Percentiles rank a stretch among this genome's conserved stretches.
These are phyloP conservation scores for Neonectria neomacrospora DNA, from an alignment of 2,329 filamentous ascomycete species.

Conservation along the genomic window DNA sequence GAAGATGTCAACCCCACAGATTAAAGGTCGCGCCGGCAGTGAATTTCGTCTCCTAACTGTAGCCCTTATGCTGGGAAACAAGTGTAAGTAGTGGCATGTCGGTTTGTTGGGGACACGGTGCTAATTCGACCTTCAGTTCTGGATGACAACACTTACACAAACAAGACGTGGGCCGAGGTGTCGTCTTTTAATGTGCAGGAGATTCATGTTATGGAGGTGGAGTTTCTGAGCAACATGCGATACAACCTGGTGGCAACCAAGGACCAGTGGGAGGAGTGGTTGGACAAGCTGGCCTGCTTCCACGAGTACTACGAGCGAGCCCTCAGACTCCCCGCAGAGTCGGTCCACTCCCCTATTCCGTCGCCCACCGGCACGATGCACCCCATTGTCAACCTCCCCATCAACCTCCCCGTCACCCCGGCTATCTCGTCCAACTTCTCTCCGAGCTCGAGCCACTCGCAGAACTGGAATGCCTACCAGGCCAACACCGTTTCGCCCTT, in stretches of 20 bases:
- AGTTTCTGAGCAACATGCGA: conserved; percentile 98
- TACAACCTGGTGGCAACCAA: conserved; percentile 91
- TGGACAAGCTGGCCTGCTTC: conserved; percentile 83
- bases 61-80: conserved; percentile 97
- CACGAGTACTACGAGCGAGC: conserved; percentile 84
- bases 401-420: conserved; percentile 50
- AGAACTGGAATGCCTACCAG: conserved; percentile 54
- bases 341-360: conserved; percentile 59
- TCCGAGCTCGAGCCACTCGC: conserved; percentile 51
- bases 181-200: conserved; percentile 93
- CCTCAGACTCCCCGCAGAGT: conserved; percentile 56
- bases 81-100: conserved; percentile 69
- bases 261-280: conserved; percentile 88
- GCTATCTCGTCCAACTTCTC: conserved; percentile 52
- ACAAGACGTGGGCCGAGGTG: conserved; percentile 99
- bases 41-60: conserved; percentile 94
- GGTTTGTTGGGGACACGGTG: conserved; percentile 29
- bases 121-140: conserved; percentile 67
- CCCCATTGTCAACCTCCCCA: conserved; percentile 46
- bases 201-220: conserved; percentile 99
- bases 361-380: conserved; percentile 58
- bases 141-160: conserved; percentile 99
- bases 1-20: conserved; percentile 88
- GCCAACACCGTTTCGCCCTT: conserved; percentile 60
- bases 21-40: conserved; percentile 91